A percentile compares a stretch with the other conserved stretches of the same genome.
Conservation (phyloP, 805 yeast genomes). For the Saccharomyces paradoxus region DNA sequence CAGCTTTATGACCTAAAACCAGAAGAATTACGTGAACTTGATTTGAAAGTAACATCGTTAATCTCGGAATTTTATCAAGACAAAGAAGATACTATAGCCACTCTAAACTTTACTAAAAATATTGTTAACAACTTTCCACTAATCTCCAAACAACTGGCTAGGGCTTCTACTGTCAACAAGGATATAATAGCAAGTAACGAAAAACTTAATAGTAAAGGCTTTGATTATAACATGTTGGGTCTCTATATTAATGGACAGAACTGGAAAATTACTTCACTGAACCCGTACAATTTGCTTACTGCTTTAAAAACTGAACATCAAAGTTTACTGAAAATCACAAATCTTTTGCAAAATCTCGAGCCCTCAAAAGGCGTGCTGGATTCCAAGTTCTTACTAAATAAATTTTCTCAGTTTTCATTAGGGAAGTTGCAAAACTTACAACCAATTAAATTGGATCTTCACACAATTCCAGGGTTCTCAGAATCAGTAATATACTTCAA, state of each 20-base stretch:
- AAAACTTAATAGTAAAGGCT: slow-evolving; percentile 16
- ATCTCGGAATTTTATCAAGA: slow-evolving; percentile 34
- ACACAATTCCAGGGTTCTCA: slow-evolving; percentile 25
- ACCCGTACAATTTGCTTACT: slow-evolving; percentile 16
- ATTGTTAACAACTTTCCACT: slow-evolving; percentile 37
- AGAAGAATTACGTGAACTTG: slow-evolving; percentile 34
- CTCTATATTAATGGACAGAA: slow-evolving; percentile 28
- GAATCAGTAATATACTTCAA: slow-evolving; percentile 60
- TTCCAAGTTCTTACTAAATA: slow-evolving; percentile 15
- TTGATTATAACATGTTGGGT: slow-evolving; percentile 27
- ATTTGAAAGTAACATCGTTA: slow-evolving; percentile 61
- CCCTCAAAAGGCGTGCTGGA: slow-evolving; percentile 15
- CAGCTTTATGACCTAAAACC: slow-evolving; percentile 10
- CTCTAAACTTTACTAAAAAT: slow-evolving; percentile 29
- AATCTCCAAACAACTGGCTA: slow-evolving; percentile 13
- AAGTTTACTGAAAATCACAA: slow-evolving; percentile 8
- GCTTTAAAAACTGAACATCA: slow-evolving; percentile 17
- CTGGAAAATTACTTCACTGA: slow-evolving; percentile 17
- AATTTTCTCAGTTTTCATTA: slow-evolving; percentile 19
- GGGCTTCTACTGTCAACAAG: slow-evolving; percentile 2
- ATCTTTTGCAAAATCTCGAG: slow-evolving; percentile 14
- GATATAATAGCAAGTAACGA: slow-evolving; percentile 12
- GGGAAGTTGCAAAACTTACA: slow-evolving; percentile 20
- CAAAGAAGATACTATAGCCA: slow-evolving; percentile 29
- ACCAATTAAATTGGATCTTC: slow-evolving; percentile 29